A percentile compares a stretch with the other conserved stretches of the same genome.
Evolutionary conservation across 2,329 filamentous ascomycete species (phyloP).

Genomic region (Colletotrichum sp.): DNA sequence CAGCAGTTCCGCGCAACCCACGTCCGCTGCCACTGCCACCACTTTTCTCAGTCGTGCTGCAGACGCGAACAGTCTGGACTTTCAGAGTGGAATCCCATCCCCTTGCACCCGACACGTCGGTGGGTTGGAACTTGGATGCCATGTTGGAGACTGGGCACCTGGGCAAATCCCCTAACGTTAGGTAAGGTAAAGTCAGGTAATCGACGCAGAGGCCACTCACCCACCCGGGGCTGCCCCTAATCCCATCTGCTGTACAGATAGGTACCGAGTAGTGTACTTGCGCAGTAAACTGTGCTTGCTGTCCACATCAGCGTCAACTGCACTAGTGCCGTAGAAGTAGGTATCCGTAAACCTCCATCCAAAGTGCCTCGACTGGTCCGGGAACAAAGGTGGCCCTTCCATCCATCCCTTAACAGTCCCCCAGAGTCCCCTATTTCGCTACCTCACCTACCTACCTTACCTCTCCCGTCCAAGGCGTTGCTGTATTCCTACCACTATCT

Average conservation of each 20-base stretch:
- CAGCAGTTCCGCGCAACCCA: constrained; percentile 3
- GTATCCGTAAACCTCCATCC: background rate
- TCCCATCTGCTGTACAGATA: background rate
- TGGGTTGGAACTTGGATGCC: background rate
- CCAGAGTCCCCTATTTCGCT: background rate
- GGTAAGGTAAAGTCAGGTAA: background rate
- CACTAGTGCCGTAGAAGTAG: background rate
- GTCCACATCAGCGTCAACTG: background rate
- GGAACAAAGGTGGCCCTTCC: background rate
- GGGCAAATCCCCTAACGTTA: background rate
- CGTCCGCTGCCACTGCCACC: background rate
- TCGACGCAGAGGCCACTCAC: background rate
- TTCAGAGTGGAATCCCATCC: background rate
- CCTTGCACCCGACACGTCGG: background rate
- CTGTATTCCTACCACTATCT: background rate
- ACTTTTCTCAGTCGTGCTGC: background rate
- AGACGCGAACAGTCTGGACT: background rate
- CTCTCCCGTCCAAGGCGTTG: background rate
- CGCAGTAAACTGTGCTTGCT: background rate
- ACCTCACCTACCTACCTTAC: background rate
- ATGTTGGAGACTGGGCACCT: background rate
- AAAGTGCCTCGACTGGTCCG: background rate
- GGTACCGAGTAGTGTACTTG: background rate
- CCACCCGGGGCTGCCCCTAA: background rate
- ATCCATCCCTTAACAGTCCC: background rate